phyloP scores from a whole-genome alignment of 192 early-diverging fungal genomes.

The Paraglomus occultum region DNA sequence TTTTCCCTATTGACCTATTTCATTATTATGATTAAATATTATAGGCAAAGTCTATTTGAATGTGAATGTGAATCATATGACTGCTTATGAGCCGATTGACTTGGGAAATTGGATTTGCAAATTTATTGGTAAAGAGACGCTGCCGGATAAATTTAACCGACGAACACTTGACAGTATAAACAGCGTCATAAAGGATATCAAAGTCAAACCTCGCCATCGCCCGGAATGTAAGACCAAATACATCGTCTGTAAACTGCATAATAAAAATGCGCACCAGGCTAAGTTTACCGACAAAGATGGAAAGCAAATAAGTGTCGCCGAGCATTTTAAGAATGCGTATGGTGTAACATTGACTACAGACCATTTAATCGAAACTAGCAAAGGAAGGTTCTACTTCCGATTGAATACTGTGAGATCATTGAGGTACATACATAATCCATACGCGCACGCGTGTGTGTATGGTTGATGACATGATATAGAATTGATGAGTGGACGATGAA shows the following conservation, averaged over 20 bases:
- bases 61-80: slow-evolving; percentile 14
- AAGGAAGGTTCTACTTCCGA: slow-evolving; percentile 72
- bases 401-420: slow-evolving; percentile 87
- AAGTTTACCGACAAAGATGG: slow-evolving; percentile 31
- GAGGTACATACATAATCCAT: slow-evolving; percentile 30
- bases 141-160: slow-evolving; percentile 1
- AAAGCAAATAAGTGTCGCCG: slow-evolving; percentile 57
- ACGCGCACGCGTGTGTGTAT: not conserved
- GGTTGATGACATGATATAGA: no score
- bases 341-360: slow-evolving; percentile 70
- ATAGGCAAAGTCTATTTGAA: slow-evolving; percentile 23
- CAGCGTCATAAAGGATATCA: not conserved
- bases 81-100: slow-evolving; percentile 9
- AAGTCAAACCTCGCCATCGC: slow-evolving; percentile 15
- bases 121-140: not conserved
- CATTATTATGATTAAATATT: not conserved
- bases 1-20: no score
- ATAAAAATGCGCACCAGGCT: slow-evolving; percentile 9
- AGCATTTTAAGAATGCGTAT: slow-evolving; percentile 77
- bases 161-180: not conserved
- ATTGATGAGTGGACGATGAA: no score
- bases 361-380: slow-evolving; percentile 73
- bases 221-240: slow-evolving; percentile 11
- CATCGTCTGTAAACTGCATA: not conserved
- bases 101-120: not conserved